These are phyloP conservation scores for Phytophthora tubulina DNA, from an alignment of 352 stramenopile genomes.

Conservation along the genomic window DNA sequence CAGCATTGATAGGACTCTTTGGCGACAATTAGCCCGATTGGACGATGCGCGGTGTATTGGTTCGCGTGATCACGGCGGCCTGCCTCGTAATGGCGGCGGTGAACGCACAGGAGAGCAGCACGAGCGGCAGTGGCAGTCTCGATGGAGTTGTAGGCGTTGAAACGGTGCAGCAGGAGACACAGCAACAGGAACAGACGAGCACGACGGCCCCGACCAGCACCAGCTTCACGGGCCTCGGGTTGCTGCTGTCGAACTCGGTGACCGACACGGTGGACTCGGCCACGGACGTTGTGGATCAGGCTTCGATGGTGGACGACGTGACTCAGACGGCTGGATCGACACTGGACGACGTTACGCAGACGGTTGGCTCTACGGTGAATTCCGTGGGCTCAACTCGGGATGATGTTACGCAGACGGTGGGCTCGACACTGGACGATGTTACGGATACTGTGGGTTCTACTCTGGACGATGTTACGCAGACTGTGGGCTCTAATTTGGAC, in stretches of 20 bases:
- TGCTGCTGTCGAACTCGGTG: conserved; percentile 31
- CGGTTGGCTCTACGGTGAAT: conserved; percentile 2
- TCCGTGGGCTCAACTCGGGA: neutral
- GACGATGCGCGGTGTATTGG: conserved; percentile 32
- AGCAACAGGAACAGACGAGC: conserved; percentile 11
- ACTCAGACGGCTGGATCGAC: conserved; percentile 7
- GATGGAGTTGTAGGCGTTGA: conserved; percentile 29
- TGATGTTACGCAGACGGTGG: conserved; percentile 12
- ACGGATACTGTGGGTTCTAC: neutral
- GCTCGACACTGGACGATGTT: neutral
- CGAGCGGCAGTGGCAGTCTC: conserved; percentile 30
- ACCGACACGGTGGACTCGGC: conserved; percentile 28
- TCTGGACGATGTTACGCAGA: neutral
- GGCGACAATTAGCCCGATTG: neutral
- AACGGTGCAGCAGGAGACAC: conserved; percentile 13
- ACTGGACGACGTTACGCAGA: neutral
- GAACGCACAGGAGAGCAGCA: conserved; percentile 24
- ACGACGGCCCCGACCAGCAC: conserved; percentile 22
- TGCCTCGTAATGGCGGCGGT: conserved; percentile 32
- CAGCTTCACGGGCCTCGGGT: conserved; percentile 21
- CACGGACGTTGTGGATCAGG: conserved; percentile 20
- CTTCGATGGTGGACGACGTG: conserved; percentile 15
- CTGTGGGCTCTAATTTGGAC: neutral
- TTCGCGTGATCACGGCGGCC: conserved; percentile 35
- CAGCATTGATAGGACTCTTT: neutral